Evolutionary conservation across 202 grass and related monocot species (phyloP).

Genomic region (Schoenoplectus triqueter): DNA sequence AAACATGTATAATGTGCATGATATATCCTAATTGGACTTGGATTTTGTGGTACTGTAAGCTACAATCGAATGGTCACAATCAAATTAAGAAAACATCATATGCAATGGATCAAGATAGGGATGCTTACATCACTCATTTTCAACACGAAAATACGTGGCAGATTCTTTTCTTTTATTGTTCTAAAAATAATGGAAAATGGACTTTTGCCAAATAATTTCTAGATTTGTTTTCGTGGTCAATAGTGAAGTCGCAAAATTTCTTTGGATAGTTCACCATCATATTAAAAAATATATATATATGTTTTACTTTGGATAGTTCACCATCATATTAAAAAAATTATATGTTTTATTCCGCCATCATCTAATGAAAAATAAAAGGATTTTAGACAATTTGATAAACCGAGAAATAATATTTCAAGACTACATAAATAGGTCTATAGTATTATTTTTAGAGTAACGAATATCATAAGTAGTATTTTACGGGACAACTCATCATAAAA

Average conservation of each 20-base stretch:
- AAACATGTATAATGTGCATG: not conserved
- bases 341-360: not conserved
- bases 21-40: not conserved
- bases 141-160: not conserved
- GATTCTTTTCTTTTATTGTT: not conserved
- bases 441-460: not conserved
- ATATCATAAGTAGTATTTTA: too few species aligned
- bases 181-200: not conserved
- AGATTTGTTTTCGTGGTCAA: not conserved
- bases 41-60: not conserved
- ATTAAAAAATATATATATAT: not conserved
- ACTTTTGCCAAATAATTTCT: slow-evolving; percentile 4
- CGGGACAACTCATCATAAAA: too few species aligned
- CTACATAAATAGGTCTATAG: not conserved
- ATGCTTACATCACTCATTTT: not conserved
- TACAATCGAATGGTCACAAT: not conserved
- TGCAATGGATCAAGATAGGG: not conserved
- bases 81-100: not conserved
- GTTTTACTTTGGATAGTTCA: not conserved
- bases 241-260: not conserved
- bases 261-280: not conserved
- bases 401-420: not conserved
- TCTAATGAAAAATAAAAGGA: not conserved
- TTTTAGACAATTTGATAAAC: not conserved
- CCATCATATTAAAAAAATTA: not conserved